Evolutionary conservation across 2,329 filamentous ascomycete genomes (phyloP), one percentile per base, ranked within the genome.

Genomic region (Podosphaera fusca): DNA sequence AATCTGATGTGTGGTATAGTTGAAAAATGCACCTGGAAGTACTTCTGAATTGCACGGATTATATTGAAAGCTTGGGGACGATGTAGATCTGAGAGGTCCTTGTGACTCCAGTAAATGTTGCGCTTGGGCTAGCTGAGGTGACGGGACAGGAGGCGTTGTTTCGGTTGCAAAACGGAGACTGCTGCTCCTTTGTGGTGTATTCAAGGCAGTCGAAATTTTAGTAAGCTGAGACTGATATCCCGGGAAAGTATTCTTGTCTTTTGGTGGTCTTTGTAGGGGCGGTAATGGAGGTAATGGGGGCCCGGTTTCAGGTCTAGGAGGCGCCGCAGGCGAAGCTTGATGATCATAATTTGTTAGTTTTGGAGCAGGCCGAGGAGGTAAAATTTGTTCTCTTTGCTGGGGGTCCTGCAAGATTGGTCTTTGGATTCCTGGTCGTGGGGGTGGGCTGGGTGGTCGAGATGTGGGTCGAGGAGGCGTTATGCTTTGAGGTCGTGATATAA

Each of bases 371-470:
- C 65, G 67, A 8, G 68, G 68, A 51, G 67, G 67, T 38, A 58
- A 61, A 55, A 59, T 45, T 51, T 61, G 60, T 30, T 61, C 58
- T n/a, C 67, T 53, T 61, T 64, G 5, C 62, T 61, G 52, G 63
- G 63, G 9, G 62, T 70, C 61, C 64, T 71, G 49, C 65, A 72
- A 56, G n/a, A 71, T 69, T 34, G 69, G 69, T 56, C 73, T 69
- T 51, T 73, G 70, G 59, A 83, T 71, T 63, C 83, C 81, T 58
- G 83, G 71, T 63, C 84, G 81, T 33, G 80, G 79, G 7, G 84
- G 85, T 21, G 84, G 73, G 56, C 85, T 84, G 59, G 85, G 85
- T n/a, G 84, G 69, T 10, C 82, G 81, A 36, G 84, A 84, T 54
- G 81, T 80, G 58, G 73, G 71, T 58, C 63, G 67, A 30, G 69